Percentiles rank a stretch among this genome's conserved stretches.
phyloP scores from a whole-genome alignment of 768 basidiomycete species.

The Podaxis rugospora region DNA sequence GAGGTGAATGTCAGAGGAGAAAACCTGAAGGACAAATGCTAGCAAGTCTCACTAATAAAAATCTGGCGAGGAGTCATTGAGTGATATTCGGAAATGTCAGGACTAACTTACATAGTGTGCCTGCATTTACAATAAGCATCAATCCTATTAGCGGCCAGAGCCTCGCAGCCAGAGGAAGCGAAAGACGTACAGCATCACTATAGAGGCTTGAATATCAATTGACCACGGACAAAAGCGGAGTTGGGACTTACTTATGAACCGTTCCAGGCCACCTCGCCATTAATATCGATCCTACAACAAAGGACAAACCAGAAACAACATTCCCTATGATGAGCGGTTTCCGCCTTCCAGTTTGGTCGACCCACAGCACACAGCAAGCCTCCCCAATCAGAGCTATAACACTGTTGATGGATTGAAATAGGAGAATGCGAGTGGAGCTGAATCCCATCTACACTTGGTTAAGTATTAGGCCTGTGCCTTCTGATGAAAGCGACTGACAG shows the following conservation, averaged over 20 bases:
- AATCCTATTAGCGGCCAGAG: not conserved
- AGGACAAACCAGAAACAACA: conserved; percentile 34
- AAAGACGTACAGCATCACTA: too few relatives aligned
- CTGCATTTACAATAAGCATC: conserved; percentile 12
- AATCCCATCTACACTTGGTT: conserved; percentile 34
- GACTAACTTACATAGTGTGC: conserved; percentile 32
- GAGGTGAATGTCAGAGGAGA: not conserved
- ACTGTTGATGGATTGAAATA: conserved; percentile 52
- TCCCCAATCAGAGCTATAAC: conserved; percentile 51
- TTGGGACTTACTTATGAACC: conserved; percentile 32
- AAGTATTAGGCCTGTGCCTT: not conserved
- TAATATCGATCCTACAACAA: conserved; percentile 38
- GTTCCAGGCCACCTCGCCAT: conserved; percentile 41
- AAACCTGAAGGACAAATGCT: not conserved
- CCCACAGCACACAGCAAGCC: conserved; percentile 40
- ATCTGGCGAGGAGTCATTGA: conserved; percentile 20
- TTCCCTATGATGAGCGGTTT: conserved; percentile 39
- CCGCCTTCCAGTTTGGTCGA: conserved; percentile 37
- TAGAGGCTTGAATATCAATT: too few relatives aligned
- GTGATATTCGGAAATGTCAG: not conserved
- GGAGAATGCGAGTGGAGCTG: conserved; percentile 36
- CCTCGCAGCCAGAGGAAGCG: not conserved
- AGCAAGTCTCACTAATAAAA: conserved; percentile 31
- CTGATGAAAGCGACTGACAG: conserved; percentile 18
- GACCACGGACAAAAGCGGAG: not conserved